Conservation (phyloP, 1,139 yeast species). For the Lizanozyma gosingica region DNA sequence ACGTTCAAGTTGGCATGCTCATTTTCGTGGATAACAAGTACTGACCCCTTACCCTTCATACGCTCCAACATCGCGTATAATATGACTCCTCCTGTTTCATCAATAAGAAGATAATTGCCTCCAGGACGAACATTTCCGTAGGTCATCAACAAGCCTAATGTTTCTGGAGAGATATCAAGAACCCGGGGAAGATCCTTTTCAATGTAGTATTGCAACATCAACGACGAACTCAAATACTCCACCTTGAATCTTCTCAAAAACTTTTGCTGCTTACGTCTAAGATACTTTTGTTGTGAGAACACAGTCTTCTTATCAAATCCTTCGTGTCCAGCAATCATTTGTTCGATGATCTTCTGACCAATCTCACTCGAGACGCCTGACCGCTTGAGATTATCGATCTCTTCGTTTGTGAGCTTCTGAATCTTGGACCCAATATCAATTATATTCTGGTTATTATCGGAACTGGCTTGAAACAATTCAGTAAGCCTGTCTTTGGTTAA, state of each 20-base stretch:
- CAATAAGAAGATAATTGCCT: conserved; percentile 79
- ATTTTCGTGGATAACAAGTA: conserved; percentile 78
- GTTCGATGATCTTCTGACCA: conserved; percentile 78
- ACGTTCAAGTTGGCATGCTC: conserved; percentile 83
- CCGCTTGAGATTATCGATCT: conserved; percentile 72
- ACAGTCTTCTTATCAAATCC: conserved; percentile 85
- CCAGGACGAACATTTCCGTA: conserved; percentile 82
- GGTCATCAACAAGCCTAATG: conserved; percentile 66
- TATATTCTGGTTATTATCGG: conserved; percentile 65
- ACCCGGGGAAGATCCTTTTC: conserved; percentile 68
- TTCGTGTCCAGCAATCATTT: conserved; percentile 73
- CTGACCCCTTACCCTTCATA: conserved; percentile 75
- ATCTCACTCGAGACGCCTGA: conserved; percentile 52
- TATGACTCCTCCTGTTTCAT: conserved; percentile 84
- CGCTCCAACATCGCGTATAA: conserved; percentile 82
- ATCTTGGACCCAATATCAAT: conserved; percentile 66
- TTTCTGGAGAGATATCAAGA: conserved; percentile 78
- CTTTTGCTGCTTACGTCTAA: conserved; percentile 86
- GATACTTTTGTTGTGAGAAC: conserved; percentile 84
- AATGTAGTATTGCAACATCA: conserved; percentile 60
- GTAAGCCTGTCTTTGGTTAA: conserved; percentile 17
- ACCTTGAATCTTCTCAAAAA: conserved; percentile 80
- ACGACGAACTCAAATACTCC: conserved; percentile 70
- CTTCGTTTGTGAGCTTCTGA: conserved; percentile 65
- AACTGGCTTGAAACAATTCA: conserved; percentile 31